Base-by-base conservation (phyloP, 2,329 filamentous ascomycete genomes). In the Rutstroemia sp. region DNA sequence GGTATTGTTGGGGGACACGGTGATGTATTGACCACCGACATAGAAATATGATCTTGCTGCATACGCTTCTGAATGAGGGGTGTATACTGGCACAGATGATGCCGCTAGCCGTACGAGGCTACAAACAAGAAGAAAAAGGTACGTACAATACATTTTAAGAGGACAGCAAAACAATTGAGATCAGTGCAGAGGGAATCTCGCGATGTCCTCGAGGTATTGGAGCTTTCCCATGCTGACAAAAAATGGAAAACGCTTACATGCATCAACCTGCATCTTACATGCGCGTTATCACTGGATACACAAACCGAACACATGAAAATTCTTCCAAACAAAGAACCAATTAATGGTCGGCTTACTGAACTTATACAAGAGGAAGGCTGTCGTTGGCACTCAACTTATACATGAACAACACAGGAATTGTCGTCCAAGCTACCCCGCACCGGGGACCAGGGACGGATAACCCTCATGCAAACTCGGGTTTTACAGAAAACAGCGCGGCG, bases 11-110 rank as follows among this genome's bases (percentile, higher is more conserved):
- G 27, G 25, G 2, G 39, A 38, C 14, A 47, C 53, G 12, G 61
- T 57, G n/a, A 60, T 37, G 50, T 66, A 68, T 5, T 58, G 42
- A 9, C 66, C 64, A 16, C 67, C 65, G 37, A 64, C 52, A 46
- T 67, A 66, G 56, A 66, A 68, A 44, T 63, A 66, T n/a, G 30
- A 34, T 48, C 51, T 54, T 47, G 41, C 30, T 17, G 41, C 41
- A 53, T 25, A 48, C 8, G 41, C 27, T 21, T 48, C 19, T 37
- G 19, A 4, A 38, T 5, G 16, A 38, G 17, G 21, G 37, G 23
- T 14, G 10, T 38, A 53, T 2, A 37, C 1, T 37, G 41, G 19
- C 12, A 41, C 14, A n/a, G 51, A 19, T 2, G 19, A 10, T 5
- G 19, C 19, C 3, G n/a, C 30, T 12, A 12, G 30, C 30, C 30